phyloP scores from a whole-genome alignment of 2,329 filamentous ascomycete genomes.

The Hypomyces perniciosus region DNA sequence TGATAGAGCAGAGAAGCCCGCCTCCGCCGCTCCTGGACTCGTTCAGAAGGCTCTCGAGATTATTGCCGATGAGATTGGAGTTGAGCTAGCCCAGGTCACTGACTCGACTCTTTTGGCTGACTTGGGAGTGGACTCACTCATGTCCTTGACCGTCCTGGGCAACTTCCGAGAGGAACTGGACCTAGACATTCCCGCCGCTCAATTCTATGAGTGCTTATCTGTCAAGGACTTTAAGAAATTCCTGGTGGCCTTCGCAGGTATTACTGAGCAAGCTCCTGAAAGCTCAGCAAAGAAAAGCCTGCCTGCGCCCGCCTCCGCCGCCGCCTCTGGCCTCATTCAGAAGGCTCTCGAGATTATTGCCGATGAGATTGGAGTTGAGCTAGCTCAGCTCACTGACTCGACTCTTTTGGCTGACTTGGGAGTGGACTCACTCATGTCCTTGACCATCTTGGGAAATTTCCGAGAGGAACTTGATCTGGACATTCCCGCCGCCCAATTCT shows the following conservation, averaged over 20 bases:
- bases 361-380: slow-evolving; percentile 47
- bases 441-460: slow-evolving; percentile 45
- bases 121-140: slow-evolving; percentile 54
- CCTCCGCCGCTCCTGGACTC: slow-evolving; percentile 18
- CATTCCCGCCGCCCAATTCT: not conserved
- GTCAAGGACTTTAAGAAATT: no score
- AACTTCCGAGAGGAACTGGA: slow-evolving; percentile 13
- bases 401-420: slow-evolving; percentile 51
- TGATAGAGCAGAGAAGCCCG: slow-evolving; percentile 39
- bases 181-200: not conserved
- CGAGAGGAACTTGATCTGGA: not conserved
- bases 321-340: not conserved
- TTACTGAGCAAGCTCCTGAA: no score
- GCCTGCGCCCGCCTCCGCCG: slow-evolving; percentile 25
- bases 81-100: slow-evolving; percentile 46
- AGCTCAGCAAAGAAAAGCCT: no score
- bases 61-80: slow-evolving; percentile 49
- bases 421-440: slow-evolving; percentile 54
- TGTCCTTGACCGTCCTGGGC: slow-evolving; percentile 51
- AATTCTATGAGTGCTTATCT: no score
- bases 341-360: slow-evolving; percentile 47
- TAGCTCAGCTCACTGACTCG: slow-evolving; percentile 50
- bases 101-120: slow-evolving; percentile 51
- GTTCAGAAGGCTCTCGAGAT: slow-evolving; percentile 41
- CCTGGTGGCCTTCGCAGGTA: no score